phyloP scores from a whole-genome alignment of 2,329 filamentous ascomycete species.

The Ceratocystis diversiconidia region DNA sequence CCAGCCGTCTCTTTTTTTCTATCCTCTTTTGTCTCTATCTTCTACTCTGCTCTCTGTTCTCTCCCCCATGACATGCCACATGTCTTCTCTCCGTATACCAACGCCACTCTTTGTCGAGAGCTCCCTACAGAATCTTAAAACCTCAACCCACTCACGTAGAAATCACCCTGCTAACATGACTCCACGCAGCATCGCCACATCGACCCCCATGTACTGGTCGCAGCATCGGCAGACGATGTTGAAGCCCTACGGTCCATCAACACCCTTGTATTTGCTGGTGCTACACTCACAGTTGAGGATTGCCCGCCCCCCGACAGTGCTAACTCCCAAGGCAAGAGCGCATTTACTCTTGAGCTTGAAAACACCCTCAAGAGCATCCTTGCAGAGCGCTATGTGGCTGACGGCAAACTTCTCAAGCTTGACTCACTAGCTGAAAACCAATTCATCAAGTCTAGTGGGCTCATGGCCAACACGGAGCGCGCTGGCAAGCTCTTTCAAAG shows the following conservation, averaged over 20 bases:
- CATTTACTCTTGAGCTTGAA: slow-evolving; percentile 46
- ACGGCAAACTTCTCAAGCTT: slow-evolving; percentile 65
- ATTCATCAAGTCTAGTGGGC: slow-evolving; percentile 56
- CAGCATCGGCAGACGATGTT: slow-evolving; percentile 48
- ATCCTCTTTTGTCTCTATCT: not conserved
- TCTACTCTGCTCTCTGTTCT: not conserved
- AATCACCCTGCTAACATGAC: slow-evolving; percentile 46
- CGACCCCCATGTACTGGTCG: slow-evolving; percentile 56
- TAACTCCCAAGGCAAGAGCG: slow-evolving; percentile 27
- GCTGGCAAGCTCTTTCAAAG: slow-evolving; percentile 83
- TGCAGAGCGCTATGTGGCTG: slow-evolving; percentile 55
- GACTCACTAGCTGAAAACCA: slow-evolving; percentile 62
- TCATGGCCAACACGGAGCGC: slow-evolving; percentile 56
- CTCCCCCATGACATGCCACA: not conserved
- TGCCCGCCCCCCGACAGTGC: slow-evolving; percentile 4
- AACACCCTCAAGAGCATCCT: slow-evolving; percentile 58
- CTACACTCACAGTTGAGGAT: slow-evolving; percentile 31
- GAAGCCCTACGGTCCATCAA: slow-evolving; percentile 54
- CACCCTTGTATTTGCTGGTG: slow-evolving; percentile 53
- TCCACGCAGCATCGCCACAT: slow-evolving; percentile 49
- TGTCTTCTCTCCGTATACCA: not conserved
- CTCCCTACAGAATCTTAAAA: not conserved
- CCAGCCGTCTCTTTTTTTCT: not conserved
- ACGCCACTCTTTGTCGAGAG: not conserved
- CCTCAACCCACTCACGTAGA: not conserved